phyloP scores from a whole-genome alignment of 164 flowering plant species.

The Kalanchoe fedtschenkoi region DNA sequence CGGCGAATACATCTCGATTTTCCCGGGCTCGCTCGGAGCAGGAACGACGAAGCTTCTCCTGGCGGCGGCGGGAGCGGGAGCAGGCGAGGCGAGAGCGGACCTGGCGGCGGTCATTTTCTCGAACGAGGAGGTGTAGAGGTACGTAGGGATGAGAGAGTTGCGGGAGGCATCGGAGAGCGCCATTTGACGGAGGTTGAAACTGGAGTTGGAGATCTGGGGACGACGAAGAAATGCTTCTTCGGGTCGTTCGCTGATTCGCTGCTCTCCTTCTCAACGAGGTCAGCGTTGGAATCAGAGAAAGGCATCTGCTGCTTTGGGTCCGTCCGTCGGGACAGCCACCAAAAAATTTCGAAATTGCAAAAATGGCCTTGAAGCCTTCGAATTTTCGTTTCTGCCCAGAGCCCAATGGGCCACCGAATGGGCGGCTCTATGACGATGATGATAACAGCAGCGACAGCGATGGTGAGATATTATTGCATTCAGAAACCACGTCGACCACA shows the following conservation, averaged over 20 bases:
- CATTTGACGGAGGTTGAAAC: slow-evolving; percentile 6
- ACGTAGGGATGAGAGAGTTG: not conserved
- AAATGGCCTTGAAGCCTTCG: not conserved
- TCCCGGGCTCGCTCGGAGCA: slow-evolving; percentile 37
- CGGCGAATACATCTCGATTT: slow-evolving; percentile 83
- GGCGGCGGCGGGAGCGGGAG: not conserved
- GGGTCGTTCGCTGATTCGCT: not conserved
- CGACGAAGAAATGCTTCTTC: not conserved
- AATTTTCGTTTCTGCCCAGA: too few relatives aligned
- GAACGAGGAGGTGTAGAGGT: slow-evolving; percentile 29
- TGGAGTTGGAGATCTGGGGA: slow-evolving; percentile 5
- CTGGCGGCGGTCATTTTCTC: slow-evolving; percentile 7
- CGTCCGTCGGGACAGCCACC: not conserved
- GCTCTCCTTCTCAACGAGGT: not conserved
- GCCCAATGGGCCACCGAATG: too few relatives aligned
- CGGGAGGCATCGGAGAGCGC: slow-evolving; percentile 2
- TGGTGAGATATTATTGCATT: too few relatives aligned
- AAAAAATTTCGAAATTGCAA: not conserved
- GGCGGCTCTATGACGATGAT: too few relatives aligned
- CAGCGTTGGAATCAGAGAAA: not conserved
- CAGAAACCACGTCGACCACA: too few relatives aligned
- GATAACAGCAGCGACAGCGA: too few relatives aligned
- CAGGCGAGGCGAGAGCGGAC: slow-evolving; percentile 10
- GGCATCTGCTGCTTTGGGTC: not conserved
- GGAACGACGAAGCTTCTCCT: slow-evolving; percentile 33